These are phyloP conservation scores for Starmerella apicola DNA, from an alignment of 805 yeast genomes.

Conservation along the genomic window DNA sequence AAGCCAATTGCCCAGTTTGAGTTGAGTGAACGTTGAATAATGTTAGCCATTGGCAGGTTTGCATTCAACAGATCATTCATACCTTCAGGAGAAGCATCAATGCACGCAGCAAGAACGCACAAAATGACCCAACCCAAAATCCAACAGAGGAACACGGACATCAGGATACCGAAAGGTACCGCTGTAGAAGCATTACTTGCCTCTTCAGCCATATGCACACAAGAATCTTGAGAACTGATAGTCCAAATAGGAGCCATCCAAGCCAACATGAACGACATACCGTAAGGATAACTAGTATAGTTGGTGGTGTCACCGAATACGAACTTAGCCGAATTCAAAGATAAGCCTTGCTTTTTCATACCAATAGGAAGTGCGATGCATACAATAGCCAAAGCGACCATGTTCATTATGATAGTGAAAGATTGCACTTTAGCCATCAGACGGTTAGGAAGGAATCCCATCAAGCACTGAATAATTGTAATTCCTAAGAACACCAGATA, in stretches of 20 bases:
- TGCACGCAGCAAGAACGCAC: conserved; percentile 39
- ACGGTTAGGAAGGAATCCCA: conserved; percentile 46
- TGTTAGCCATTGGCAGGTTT: conserved; percentile 57
- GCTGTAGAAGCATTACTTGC: conserved; percentile 49
- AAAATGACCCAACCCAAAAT: conserved; percentile 45
- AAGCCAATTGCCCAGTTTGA: conserved; percentile 52
- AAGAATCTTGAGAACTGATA: conserved; percentile 60
- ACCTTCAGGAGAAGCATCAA: conserved; percentile 33
- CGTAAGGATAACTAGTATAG: conserved; percentile 42
- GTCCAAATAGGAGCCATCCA: conserved; percentile 67
- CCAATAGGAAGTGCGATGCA: conserved; percentile 58
- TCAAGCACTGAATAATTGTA: conserved; percentile 37
- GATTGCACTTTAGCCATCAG: conserved; percentile 49
- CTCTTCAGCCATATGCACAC: conserved; percentile 64
- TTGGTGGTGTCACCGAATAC: conserved; percentile 46
- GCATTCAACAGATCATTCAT: conserved; percentile 34
- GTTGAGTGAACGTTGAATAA: conserved; percentile 50
- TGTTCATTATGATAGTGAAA: conserved; percentile 43
- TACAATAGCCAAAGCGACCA: conserved; percentile 40
- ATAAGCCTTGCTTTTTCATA: conserved; percentile 16
- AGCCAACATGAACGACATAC: conserved; percentile 43
- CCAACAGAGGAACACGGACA: conserved; percentile 47
- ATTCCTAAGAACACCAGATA: conserved; percentile 61
- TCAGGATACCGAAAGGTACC: conserved; percentile 53
- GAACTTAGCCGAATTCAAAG: conserved; percentile 38